Evolutionary conservation across 2,329 filamentous ascomycete species (phyloP).

Genomic region (Nigrospora oryzae): DNA sequence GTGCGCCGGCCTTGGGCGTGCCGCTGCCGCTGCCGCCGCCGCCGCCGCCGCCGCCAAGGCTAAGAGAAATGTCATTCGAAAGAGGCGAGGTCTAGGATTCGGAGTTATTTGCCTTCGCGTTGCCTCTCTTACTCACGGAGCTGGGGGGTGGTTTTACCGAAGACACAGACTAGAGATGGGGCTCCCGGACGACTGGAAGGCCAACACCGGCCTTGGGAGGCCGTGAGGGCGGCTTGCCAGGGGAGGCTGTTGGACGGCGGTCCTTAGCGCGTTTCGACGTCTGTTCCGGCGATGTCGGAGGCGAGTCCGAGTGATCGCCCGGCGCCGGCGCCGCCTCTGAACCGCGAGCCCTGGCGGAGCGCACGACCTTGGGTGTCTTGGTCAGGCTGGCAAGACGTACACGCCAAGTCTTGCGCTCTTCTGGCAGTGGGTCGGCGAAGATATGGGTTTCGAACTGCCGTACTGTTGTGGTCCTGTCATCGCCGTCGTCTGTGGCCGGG

Average conservation of each 20-base stretch:
- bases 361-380: no score
- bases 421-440: background rate
- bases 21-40: no score
- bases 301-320: no score
- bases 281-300: no score
- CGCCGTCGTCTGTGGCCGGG: background rate
- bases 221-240: background rate
- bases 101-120: no score
- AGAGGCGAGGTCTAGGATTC: no score
- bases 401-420: background rate
- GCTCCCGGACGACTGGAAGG: no score
- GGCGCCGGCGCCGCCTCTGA: no score
- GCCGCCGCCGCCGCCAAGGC: background rate
- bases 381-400: background rate
- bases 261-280: conserved; percentile 4
- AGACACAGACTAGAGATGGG: no score
- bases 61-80: background rate
- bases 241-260: conserved; percentile 1
- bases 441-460: background rate
- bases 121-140: no score
- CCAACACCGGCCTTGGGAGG: background rate
- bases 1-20: conserved; percentile 4
- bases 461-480: background rate
- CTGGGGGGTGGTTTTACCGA: no score
- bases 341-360: no score